Conservation (phyloP, 495 filamentous ascomycete species). For the Saxispiralis lemnorum region DNA sequence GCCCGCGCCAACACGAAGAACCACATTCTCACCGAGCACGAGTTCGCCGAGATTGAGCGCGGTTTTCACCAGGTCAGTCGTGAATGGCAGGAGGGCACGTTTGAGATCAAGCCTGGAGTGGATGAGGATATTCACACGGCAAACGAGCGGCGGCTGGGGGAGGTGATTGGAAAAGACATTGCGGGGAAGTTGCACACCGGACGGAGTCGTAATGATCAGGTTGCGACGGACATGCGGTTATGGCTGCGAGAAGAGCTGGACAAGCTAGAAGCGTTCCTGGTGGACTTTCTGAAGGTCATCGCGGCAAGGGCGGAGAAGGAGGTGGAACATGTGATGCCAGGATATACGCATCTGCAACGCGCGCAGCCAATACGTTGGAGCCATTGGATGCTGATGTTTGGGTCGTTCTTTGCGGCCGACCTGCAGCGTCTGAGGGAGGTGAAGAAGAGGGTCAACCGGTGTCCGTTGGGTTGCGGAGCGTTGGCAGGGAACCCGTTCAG, state of each 20-base stretch:
- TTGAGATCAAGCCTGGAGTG: conserved; percentile 41
- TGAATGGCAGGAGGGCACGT: conserved; percentile 52
- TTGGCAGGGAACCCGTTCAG: conserved; percentile 83
- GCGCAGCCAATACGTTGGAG: conserved; percentile 81
- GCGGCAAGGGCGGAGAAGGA: conserved; percentile 60
- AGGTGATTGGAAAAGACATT: conserved; percentile 72
- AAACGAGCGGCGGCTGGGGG: conserved; percentile 77
- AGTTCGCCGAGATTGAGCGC: conserved; percentile 58
- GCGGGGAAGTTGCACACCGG: conserved; percentile 90
- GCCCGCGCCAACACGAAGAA: conserved; percentile 66
- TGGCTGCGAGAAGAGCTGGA: conserved; percentile 71
- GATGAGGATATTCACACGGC: conserved; percentile 84
- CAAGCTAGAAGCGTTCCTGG: conserved; percentile 50
- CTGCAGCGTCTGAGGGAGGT: conserved; percentile 66
- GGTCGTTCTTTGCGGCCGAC: conserved; percentile 55
- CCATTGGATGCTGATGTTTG: conserved; percentile 74
- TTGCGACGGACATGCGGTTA: conserved; percentile 82
- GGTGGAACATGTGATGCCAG: conserved; percentile 44
- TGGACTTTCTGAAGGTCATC: conserved; percentile 53
- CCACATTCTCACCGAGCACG: conserved; percentile 54
- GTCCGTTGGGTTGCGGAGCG: conserved; percentile 69
- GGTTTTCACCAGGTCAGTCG: conserved; percentile 53
- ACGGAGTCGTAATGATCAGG: conserved; percentile 81
- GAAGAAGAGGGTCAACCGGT: conserved; percentile 54
- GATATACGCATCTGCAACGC: conserved; percentile 84